Conservation (phyloP, 345 rosid species). For the Noccaea caerulescens region DNA sequence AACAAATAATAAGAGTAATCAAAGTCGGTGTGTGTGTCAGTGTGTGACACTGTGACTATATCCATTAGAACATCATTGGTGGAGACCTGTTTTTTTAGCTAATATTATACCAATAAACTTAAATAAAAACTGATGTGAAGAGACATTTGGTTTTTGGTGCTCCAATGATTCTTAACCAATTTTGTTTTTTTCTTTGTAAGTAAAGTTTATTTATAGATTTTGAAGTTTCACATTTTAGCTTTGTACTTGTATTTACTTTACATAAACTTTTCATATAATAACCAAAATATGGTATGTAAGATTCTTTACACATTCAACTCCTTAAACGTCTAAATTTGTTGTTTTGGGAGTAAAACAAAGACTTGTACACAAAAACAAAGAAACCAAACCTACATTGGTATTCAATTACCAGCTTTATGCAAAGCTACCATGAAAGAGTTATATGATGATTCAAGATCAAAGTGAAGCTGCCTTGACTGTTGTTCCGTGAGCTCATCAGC, state of each 20-base stretch:
- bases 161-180: no score
- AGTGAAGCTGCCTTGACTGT: slow-evolving; percentile 91
- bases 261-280: background rate
- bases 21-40: background rate
- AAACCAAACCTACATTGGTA: slow-evolving; percentile 4
- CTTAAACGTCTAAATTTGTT: background rate
- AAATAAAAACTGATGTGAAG: no score
- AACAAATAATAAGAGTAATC: background rate
- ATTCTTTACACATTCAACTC: slow-evolving; percentile 19
- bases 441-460: slow-evolving; percentile 88
- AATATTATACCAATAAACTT: no score
- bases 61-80: no score
- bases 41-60: background rate
- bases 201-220: no score
- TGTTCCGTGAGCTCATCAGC: slow-evolving; percentile 89
- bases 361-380: slow-evolving; percentile 20
- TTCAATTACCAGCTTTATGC: slow-evolving; percentile 75
- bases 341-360: background rate
- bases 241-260: background rate
- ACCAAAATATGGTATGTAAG: background rate
- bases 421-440: slow-evolving; percentile 97
- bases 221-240: no score
- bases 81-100: no score
- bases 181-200: no score
- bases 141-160: no score